These are phyloP conservation scores for Alloteropsis semialata DNA, from an alignment of 176 grass and related monocot species.

Conservation along the genomic window DNA sequence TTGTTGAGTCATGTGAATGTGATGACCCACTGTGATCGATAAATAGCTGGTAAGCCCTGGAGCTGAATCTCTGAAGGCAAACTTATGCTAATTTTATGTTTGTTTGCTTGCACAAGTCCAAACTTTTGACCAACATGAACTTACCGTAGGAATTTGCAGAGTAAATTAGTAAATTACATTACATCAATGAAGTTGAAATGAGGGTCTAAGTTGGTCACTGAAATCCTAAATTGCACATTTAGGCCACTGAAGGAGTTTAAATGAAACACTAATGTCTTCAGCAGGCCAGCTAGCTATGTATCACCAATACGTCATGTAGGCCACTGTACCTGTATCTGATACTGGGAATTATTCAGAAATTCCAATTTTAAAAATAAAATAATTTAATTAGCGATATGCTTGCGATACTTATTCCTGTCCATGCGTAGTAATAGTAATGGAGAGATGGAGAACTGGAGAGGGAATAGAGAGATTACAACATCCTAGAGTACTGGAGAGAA, in stretches of 20 bases:
- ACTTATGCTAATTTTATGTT: neutral
- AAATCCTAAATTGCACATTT: neutral
- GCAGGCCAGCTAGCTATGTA: neutral
- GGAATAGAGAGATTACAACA: too few relatives aligned
- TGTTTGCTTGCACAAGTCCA: neutral
- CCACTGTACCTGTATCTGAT: too few relatives aligned
- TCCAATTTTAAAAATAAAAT: too few relatives aligned
- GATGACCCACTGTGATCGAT: neutral
- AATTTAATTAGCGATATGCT: too few relatives aligned
- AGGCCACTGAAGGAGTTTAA: neutral
- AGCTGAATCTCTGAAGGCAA: neutral
- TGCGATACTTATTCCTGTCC: too few relatives aligned
- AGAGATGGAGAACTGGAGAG: too few relatives aligned
- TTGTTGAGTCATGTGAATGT: constrained; percentile 4
- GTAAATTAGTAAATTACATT: neutral
- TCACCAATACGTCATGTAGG: too few relatives aligned
- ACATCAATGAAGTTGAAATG: neutral
- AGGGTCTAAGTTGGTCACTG: neutral
- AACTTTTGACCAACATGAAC: neutral
- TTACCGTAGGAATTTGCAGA: neutral
- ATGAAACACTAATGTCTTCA: neutral
- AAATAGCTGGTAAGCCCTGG: neutral
- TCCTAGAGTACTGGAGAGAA: too few relatives aligned
- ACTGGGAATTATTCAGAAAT: too few relatives aligned
- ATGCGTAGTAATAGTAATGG: too few relatives aligned